Conservation (phyloP, 78 protist genomes). For the Dictyostelium brefeldianum region DNA sequence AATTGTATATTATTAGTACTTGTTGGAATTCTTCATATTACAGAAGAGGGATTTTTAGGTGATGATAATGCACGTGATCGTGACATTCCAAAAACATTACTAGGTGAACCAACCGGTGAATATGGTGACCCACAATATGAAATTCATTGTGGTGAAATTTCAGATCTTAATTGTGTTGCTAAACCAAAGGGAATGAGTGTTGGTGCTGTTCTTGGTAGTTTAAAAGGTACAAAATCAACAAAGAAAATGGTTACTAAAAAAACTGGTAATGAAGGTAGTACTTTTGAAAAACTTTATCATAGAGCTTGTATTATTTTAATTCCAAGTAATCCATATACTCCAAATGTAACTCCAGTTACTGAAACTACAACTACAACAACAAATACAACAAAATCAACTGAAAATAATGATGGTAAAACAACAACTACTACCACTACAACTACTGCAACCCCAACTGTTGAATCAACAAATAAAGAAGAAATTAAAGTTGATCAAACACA, state of each 20-base stretch:
- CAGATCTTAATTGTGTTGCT: neutral
- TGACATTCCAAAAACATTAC: neutral
- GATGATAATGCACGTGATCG: neutral
- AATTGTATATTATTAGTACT: neutral
- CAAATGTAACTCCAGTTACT: neutral
- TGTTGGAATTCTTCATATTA: neutral
- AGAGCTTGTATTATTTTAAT: neutral
- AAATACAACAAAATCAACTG: too few species aligned
- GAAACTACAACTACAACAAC: neutral
- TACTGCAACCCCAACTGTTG: neutral
- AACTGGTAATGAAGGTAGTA: slow-evolving; percentile 14
- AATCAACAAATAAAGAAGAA: neutral
- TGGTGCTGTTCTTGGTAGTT: neutral
- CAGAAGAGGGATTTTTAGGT: neutral
- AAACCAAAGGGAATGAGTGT: neutral
- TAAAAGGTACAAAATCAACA: neutral
- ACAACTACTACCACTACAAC: neutral
- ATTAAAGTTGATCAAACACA: too few species aligned
- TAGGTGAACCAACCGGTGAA: neutral
- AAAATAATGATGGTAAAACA: too few species aligned
- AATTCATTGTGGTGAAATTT: neutral
- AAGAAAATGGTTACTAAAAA: neutral
- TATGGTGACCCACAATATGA: neutral
- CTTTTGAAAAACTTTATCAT: neutral
- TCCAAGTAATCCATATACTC: neutral